Evolutionary conservation across 805 yeast genomes (phyloP).

Genomic region (Wickerhamomyces bovis): DNA sequence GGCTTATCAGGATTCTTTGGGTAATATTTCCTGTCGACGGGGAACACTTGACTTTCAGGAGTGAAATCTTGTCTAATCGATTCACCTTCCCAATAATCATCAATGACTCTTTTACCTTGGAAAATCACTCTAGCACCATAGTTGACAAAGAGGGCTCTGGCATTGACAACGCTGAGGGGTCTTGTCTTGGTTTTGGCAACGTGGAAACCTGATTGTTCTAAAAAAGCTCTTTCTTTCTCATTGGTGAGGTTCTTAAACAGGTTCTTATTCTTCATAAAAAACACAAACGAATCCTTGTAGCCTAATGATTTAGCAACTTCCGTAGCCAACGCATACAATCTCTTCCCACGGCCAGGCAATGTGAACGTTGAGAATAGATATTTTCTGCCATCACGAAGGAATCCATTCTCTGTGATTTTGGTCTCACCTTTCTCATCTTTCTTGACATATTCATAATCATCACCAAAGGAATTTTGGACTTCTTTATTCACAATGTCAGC

Average conservation of each 20-base stretch:
- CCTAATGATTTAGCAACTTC: constrained; percentile 36
- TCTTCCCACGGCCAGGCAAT: constrained; percentile 32
- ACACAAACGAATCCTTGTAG: constrained; percentile 45
- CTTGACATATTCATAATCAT: constrained; percentile 26
- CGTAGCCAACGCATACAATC: constrained; percentile 34
- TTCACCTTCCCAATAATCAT: constrained; percentile 51
- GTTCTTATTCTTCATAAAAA: constrained; percentile 37
- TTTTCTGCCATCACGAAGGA: constrained; percentile 31
- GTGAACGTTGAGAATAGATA: constrained; percentile 36
- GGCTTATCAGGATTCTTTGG: constrained; percentile 3
- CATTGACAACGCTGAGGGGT: constrained; percentile 25
- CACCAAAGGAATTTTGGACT: constrained; percentile 20
- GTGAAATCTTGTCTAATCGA: constrained; percentile 38
- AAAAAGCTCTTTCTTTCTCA: constrained; percentile 32
- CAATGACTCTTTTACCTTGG: constrained; percentile 42
- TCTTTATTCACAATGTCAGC: constrained; percentile 12
- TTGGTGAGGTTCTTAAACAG: constrained; percentile 31
- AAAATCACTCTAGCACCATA: constrained; percentile 46
- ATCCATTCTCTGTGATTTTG: constrained; percentile 36
- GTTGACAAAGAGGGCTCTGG: constrained; percentile 38
- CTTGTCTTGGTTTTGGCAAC: constrained; percentile 18
- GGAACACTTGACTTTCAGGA: constrained; percentile 38
- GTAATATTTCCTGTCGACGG: constrained; percentile 14
- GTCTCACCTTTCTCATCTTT: constrained; percentile 40
- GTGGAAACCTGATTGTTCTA: constrained; percentile 26